Conservation (phyloP, 2,329 filamentous ascomycete species). For the Trichoderma harzianum region DNA sequence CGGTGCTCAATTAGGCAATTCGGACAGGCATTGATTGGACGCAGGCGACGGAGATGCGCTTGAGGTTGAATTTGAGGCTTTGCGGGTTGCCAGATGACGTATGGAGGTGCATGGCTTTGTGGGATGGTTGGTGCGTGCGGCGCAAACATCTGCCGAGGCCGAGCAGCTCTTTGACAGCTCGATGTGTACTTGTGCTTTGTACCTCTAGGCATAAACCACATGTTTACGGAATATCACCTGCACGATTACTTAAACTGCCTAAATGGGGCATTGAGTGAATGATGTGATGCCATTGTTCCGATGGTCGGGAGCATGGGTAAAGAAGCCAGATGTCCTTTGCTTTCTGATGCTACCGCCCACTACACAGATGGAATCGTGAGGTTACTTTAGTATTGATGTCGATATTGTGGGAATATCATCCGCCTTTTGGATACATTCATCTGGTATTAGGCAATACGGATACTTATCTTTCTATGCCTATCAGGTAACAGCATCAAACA, state of each 20-base stretch:
- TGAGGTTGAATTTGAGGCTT: not conserved
- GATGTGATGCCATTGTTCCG: not conserved
- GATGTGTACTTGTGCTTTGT: not conserved
- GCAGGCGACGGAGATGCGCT: not conserved
- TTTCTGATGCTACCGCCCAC: not conserved
- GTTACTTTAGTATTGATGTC: not conserved
- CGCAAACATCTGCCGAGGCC: slow-evolving; percentile 16
- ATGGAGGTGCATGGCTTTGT: not conserved
- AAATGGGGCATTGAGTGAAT: not conserved
- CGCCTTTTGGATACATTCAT: not conserved
- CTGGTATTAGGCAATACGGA: not conserved
- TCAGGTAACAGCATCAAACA: not conserved
- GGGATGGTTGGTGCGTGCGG: slow-evolving; percentile 9
- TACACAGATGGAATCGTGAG: not conserved
- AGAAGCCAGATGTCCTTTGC: slow-evolving; percentile 12
- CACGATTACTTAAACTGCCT: not conserved
- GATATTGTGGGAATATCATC: not conserved
- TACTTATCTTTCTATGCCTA: not conserved
- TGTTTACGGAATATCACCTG: not conserved
- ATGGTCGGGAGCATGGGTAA: slow-evolving; percentile 11
- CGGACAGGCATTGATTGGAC: slow-evolving; percentile 8
- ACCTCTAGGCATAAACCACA: not conserved
- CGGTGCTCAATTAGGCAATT: slow-evolving; percentile 4
- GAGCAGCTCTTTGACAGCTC: not conserved
- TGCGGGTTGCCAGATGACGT: slow-evolving; percentile 1